Base-by-base conservation (phyloP, 2,329 filamentous ascomycete species). In the Pyrenophora teres region DNA sequence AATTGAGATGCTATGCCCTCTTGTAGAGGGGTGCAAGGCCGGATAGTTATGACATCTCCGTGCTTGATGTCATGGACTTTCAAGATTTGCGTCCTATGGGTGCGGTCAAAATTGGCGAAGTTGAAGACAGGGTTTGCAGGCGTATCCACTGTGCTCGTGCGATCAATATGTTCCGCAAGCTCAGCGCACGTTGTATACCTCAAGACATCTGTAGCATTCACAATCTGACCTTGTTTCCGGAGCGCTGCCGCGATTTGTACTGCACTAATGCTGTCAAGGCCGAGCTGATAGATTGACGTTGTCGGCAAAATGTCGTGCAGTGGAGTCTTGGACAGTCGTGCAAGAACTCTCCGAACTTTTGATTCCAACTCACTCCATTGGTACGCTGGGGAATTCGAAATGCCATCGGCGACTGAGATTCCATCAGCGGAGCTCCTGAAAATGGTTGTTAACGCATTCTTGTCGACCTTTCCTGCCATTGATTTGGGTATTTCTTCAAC, bases 211-310 rank as follows among this genome's bases (percentile, higher is more conserved):
- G 85, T 82, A 0, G 89, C 86, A 1, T 85, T 84, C 0, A 92
- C 73, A 1, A 70, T 65, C 33, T 85, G 76, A 0, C 85, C 86
- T 15, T 80, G 64, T 33, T 79, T 81, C 15, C 87, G 84, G 13
- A 97, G 77, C 21, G 80, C 76, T 1, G 84, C 81, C 0, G 91
- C 89, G 8, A 96, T 79, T 65, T 96, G 92, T 13, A 84, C 80
- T 0, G 91, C 89, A 54, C 88, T 92, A 64, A 97, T 94, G 68
- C 92, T 97, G 72, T 97, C 92, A 3, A 97, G 77, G 0, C 93
- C 93, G n/a, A 96, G 82, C 51, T 88, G 86, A 63, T 93, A 96
- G 41, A 97, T 90, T 0, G 89, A 91, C 0, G 85, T 90, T 8
- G 81, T 68, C 10, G 79, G 80, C 3, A 69, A 64, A 40, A 96